A percentile compares a stretch with the other conserved stretches of the same genome.
These are phyloP conservation scores for Lipomyces yamanashiensis DNA, from an alignment of 805 yeast genomes.

Conservation along the genomic window DNA sequence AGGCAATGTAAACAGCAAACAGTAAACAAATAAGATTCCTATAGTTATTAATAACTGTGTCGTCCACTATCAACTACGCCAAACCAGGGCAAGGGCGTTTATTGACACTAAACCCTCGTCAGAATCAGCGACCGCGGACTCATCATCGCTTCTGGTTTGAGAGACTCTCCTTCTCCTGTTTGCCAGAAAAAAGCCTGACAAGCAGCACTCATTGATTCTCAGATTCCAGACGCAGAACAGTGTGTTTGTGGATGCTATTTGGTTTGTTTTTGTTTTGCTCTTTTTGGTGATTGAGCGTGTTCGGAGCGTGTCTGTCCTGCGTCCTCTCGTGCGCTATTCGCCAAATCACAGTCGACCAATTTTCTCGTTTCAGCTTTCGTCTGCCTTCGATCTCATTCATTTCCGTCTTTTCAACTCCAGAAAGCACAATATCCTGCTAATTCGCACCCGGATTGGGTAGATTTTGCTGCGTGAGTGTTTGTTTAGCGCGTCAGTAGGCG, in stretches of 20 bases:
- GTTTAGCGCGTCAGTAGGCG: neutral
- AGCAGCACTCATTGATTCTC: neutral
- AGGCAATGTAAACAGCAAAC: too few species aligned
- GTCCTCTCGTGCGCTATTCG: neutral
- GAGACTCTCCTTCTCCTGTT: neutral
- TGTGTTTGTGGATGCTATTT: neutral
- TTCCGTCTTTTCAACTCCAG: neutral
- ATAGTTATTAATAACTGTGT: too few species aligned
- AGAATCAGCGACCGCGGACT: neutral
- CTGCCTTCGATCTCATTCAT: conserved; percentile 1
- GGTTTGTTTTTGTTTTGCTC: neutral
- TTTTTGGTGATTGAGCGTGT: neutral
- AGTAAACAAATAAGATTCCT: too few species aligned
- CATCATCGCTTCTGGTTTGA: neutral
- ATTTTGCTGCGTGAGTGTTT: neutral
- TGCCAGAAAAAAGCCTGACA: neutral
- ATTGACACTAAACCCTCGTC: neutral
- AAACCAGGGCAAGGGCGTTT: neutral
- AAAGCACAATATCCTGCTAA: neutral
- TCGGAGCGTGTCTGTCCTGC: neutral
- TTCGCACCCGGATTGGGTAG: neutral
- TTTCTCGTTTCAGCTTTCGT: conserved; percentile 3
- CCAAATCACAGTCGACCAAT: neutral
- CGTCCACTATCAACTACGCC: too few species aligned
- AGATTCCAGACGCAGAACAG: neutral